These are phyloP conservation scores for Polytolypa hystricis DNA, from an alignment of 2,329 filamentous ascomycete genomes.

Conservation along the genomic window DNA sequence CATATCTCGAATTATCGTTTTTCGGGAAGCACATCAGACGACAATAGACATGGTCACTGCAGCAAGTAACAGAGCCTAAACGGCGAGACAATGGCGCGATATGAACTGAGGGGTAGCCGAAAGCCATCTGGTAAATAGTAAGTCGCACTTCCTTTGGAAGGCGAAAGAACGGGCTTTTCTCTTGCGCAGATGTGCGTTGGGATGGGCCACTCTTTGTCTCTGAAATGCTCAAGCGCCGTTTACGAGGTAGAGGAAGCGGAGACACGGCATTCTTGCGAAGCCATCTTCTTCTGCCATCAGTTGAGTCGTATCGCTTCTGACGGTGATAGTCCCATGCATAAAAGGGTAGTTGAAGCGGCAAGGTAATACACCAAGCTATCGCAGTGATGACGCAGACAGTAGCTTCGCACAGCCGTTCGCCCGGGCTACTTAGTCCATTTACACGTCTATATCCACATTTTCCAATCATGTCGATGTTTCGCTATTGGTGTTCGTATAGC, in stretches of 20 bases:
- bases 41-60: neutral
- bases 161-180: neutral
- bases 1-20: neutral
- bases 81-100: neutral
- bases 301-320: too few relatives aligned
- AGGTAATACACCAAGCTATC: too few relatives aligned
- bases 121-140: neutral
- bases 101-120: neutral
- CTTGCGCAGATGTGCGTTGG: neutral
- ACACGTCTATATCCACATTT: too few relatives aligned
- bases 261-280: neutral
- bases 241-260: neutral
- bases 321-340: too few relatives aligned
- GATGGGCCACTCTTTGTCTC: neutral
- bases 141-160: neutral
- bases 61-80: neutral
- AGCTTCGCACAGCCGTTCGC: too few relatives aligned
- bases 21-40: too few relatives aligned
- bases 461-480: too few relatives aligned
- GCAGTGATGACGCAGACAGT: too few relatives aligned
- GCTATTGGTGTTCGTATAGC: too few relatives aligned
- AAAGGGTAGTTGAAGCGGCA: too few relatives aligned
- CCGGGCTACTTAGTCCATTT: too few relatives aligned
- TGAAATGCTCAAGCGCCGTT: neutral
- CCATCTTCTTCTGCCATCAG: neutral